Conservation (phyloP, 768 basidiomycete species). For the Hericium rajendrae region DNA sequence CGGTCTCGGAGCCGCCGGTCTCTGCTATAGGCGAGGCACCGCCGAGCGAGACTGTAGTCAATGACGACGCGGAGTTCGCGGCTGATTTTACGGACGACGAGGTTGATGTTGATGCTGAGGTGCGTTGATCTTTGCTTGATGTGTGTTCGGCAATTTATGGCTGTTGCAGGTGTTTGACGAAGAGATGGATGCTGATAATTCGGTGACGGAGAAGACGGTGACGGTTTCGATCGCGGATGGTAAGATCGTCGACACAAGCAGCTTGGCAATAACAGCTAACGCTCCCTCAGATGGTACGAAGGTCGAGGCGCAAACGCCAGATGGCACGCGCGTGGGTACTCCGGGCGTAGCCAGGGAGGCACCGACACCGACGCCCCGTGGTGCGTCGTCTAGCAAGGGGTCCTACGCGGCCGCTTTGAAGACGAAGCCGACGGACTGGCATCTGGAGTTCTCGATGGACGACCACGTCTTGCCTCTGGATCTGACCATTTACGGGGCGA, state of each 20-base stretch:
- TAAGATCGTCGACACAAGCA: constrained; percentile 15
- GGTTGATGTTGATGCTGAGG: constrained; percentile 64
- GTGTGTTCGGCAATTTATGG: background rate
- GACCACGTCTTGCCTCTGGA: constrained; percentile 77
- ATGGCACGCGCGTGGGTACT: constrained; percentile 89
- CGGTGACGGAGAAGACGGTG: constrained; percentile 74
- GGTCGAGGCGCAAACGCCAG: constrained; percentile 92
- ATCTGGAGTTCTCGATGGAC: constrained; percentile 92
- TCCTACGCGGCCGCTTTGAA: constrained; percentile 96
- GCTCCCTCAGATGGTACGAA: constrained; percentile 67
- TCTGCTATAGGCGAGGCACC: constrained; percentile 30
- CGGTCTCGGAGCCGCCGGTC: constrained; percentile 19
- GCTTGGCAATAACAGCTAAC: constrained; percentile 3
- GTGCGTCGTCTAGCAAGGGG: constrained; percentile 30
- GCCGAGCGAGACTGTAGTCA: constrained; percentile 47
- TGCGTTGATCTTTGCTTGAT: constrained; percentile 13
- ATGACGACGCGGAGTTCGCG: constrained; percentile 49
- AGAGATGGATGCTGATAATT: constrained; percentile 66
- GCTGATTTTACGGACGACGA: constrained; percentile 81
- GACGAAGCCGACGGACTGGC: constrained; percentile 91
- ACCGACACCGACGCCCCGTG: constrained; percentile 23
- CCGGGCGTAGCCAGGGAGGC: constrained; percentile 51
- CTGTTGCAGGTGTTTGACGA: constrained; percentile 66
- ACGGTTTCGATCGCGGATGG: constrained; percentile 77
- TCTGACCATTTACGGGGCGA: constrained; percentile 92